Base-by-base conservation (phyloP, 2,329 filamentous ascomycete genomes). In the Pseudomassariella vexata region DNA sequence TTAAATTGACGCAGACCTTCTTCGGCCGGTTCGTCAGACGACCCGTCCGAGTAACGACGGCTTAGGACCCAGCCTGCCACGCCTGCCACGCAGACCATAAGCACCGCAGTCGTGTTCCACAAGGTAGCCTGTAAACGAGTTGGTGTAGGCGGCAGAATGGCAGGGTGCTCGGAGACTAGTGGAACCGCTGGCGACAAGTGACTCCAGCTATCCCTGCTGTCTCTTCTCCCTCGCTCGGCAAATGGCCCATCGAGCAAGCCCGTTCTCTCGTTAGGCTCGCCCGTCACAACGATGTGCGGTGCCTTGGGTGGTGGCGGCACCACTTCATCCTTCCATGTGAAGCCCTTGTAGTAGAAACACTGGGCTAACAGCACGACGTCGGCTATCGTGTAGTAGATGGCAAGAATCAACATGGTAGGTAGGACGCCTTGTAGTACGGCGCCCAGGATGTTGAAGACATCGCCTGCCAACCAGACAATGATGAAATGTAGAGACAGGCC, bases 371-470 rank as follows among this genome's bases (percentile, higher is more conserved):
- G 70, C 2, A 96, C 87, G 24, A 95, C 75, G 52, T 96, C 90
- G 39, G 88, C 88, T 22, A 94, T 71, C 11, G 89, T 94, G 56
- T 96, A 95, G 59, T 95, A 95, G 11, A 95, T 74, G 9, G 89
- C 89, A n/a, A 95, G 68, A 32, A 95, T 94, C 40, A 86, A 81
- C 77, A 96, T 95, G 0, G 90, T 98, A 2, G 92, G 89, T 33
- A 96, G 61, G 6, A 98, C 90, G 34, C 85, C 84, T 57, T 96
- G 90, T 9, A 95, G 59, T 11, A 95, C 78, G 12, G 88, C 85
- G n/a, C 90, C 90, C 3, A 94, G 70, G 41, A 95, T 94, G 55
- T 96, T 96, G 70, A 95, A 95, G 44, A 95, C 80, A 78, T 98
- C 92, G 32, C 92, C 92, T 2, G 82, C 70, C 3, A 95, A 73